Evolutionary conservation across 1,284 basidiomycete genomes (phyloP).

Genomic region (Rhodotorula sp.): DNA sequence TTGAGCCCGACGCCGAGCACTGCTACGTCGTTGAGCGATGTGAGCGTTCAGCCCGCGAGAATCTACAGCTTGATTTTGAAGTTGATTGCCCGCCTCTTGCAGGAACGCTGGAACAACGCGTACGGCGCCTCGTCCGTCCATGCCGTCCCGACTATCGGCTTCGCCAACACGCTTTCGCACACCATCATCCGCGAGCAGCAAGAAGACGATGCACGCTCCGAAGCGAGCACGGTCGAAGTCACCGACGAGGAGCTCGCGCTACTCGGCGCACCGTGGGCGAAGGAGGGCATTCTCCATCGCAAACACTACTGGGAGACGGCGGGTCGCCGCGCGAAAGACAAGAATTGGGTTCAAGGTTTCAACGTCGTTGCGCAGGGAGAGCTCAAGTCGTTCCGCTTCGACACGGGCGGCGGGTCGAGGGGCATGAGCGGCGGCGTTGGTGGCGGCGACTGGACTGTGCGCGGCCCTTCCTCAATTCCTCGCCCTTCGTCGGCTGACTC

Average conservation of each 20-base stretch:
- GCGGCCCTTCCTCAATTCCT: constrained; percentile 48
- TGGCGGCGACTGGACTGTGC: constrained; percentile 94
- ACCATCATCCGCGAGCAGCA: constrained; percentile 93
- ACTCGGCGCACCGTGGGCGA: constrained; percentile 95
- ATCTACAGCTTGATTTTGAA: not conserved
- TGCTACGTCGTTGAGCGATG: constrained; percentile 79
- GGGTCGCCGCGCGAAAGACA: constrained; percentile 58
- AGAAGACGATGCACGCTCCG: constrained; percentile 58
- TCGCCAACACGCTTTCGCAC: constrained; percentile 91
- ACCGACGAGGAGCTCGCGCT: constrained; percentile 92
- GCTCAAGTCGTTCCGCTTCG: constrained; percentile 77
- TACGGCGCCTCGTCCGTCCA: constrained; percentile 33
- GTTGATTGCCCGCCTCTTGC: constrained; percentile 5
- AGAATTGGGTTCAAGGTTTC: constrained; percentile 71
- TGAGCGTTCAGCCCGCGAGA: constrained; percentile 49
- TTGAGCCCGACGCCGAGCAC: constrained; percentile 81
- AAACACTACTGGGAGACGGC: constrained; percentile 90
- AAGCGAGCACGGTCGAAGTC: constrained; percentile 64
- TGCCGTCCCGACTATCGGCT: constrained; percentile 58
- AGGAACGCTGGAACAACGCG: constrained; percentile 34
- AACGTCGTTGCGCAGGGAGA: constrained; percentile 92
- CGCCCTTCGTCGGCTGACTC: constrained; percentile 15
- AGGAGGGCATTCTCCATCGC: constrained; percentile 90
- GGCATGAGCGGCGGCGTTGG: constrained; percentile 53
- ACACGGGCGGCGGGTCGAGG: constrained; percentile 22